These are phyloP conservation scores for Brassica carinata DNA, from an alignment of 345 rosid genomes.

Conservation along the genomic window DNA sequence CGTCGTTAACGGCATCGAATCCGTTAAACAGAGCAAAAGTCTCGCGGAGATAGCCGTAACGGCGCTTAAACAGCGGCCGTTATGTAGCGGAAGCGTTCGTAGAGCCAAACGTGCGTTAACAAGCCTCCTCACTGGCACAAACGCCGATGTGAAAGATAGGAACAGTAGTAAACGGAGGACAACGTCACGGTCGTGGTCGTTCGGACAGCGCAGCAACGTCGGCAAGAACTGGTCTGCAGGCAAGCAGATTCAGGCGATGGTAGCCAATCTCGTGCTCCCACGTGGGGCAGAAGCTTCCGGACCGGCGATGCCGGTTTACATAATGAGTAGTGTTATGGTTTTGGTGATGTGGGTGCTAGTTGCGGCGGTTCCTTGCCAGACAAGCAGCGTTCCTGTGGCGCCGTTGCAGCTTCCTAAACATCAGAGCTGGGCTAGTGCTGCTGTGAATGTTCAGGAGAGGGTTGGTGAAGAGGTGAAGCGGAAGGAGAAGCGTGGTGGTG, in stretches of 20 bases:
- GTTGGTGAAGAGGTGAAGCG: constrained; percentile 86
- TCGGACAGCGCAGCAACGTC: constrained; percentile 59
- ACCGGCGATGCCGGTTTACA: constrained; percentile 57
- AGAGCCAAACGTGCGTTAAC: constrained; percentile 75
- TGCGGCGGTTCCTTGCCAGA: constrained; percentile 88
- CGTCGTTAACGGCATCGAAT: constrained; percentile 65
- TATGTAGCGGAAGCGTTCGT: constrained; percentile 75
- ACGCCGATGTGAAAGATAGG: constrained; percentile 62
- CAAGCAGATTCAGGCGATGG: constrained; percentile 89
- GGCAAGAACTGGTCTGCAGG: constrained; percentile 89
- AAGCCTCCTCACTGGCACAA: constrained; percentile 46
- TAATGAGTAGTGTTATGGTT: constrained; percentile 62
- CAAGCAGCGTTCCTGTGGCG: constrained; percentile 58
- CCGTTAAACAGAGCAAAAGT: constrained; percentile 60
- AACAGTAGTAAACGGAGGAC: constrained; percentile 45
- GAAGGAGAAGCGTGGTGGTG: constrained; percentile 73
- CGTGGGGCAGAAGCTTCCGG: constrained; percentile 69
- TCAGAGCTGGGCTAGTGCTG: constrained; percentile 69
- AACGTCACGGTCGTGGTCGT: constrained; percentile 80
- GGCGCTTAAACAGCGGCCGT: constrained; percentile 66
- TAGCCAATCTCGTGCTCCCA: constrained; percentile 56
- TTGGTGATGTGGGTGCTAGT: constrained; percentile 80
- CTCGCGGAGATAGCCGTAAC: constrained; percentile 71
- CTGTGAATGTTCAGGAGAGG: constrained; percentile 67
- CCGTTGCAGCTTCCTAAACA: constrained; percentile 77